Evolutionary conservation across 148 eudicot genomes (phyloP).

Genomic region (Amaranthus cruentus): DNA sequence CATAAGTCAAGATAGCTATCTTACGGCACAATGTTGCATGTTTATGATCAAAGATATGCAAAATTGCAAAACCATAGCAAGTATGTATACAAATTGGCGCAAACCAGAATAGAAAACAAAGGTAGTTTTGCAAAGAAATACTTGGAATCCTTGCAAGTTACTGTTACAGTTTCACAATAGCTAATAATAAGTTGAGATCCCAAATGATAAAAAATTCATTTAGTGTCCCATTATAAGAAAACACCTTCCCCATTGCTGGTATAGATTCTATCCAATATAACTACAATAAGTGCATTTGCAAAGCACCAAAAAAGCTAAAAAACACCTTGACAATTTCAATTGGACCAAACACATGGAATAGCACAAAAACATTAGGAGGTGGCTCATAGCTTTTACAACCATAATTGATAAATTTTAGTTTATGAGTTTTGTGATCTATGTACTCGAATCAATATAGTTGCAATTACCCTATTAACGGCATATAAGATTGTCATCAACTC

Average conservation of each 20-base stretch:
- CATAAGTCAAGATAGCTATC: not conserved
- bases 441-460: too few species aligned
- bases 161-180: not conserved
- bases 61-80: not conserved
- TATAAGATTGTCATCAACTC: not conserved
- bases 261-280: not conserved
- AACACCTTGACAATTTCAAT: too few species aligned
- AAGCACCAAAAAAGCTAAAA: not conserved
- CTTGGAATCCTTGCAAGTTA: not conserved
- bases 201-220: not conserved
- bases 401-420: too few species aligned
- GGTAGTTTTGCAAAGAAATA: not conserved
- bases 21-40: not conserved
- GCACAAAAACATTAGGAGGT: too few species aligned
- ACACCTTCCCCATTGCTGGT: not conserved
- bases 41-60: not conserved
- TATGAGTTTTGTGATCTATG: too few species aligned
- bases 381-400: too few species aligned
- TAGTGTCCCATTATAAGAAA: not conserved
- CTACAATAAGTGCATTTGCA: not conserved
- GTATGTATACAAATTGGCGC: not conserved
- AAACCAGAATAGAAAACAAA: not conserved
- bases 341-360: too few species aligned
- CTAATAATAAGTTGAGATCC: not conserved
- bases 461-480: not conserved